Percentiles rank a stretch among this genome's conserved stretches.
phyloP scores from a whole-genome alignment of 495 filamentous ascomycete species.

The Podospora comata region DNA sequence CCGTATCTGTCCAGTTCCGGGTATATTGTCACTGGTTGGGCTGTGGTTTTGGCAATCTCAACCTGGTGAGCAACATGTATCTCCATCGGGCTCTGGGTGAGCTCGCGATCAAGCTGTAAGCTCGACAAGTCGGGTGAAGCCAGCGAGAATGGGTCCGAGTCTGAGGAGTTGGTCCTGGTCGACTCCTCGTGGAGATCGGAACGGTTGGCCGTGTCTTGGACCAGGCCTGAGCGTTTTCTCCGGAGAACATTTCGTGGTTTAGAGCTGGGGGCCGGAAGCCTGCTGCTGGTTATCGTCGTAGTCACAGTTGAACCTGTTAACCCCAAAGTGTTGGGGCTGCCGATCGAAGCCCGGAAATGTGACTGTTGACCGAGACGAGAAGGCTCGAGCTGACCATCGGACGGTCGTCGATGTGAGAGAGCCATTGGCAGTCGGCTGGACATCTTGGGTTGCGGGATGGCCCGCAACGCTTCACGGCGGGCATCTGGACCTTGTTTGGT shows the following conservation, averaged over 20 bases:
- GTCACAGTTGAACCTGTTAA: constrained; percentile 17
- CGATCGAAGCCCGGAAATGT: constrained; percentile 31
- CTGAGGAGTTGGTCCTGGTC: constrained; percentile 39
- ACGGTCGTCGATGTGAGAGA: constrained; percentile 28
- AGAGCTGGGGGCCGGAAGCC: constrained; percentile 21
- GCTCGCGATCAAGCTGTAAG: constrained; percentile 36
- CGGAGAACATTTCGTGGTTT: constrained; percentile 42
- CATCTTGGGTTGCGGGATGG: constrained; percentile 34
- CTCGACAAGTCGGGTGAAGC: constrained; percentile 28
- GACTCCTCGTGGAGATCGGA: constrained; percentile 35
- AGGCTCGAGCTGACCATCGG: constrained; percentile 24
- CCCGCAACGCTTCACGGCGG: constrained; percentile 26
- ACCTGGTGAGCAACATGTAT: constrained; percentile 35
- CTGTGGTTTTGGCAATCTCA: constrained; percentile 31
- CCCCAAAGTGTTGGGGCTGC: constrained; percentile 19
- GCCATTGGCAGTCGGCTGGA: constrained; percentile 39
- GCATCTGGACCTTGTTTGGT: constrained; percentile 25
- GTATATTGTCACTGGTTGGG: constrained; percentile 43
- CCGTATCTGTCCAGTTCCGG: constrained; percentile 56
- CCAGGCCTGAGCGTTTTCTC: constrained; percentile 48
- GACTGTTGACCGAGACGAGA: constrained; percentile 32
- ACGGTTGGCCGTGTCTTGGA: constrained; percentile 33
- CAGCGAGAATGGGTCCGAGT: constrained; percentile 37
- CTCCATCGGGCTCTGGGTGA: constrained; percentile 41
- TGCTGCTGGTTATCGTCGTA: constrained; percentile 16